Percentiles rank a stretch among this genome's conserved stretches.
phyloP scores from a whole-genome alignment of 768 basidiomycete species.

The Suillus clintonianus region DNA sequence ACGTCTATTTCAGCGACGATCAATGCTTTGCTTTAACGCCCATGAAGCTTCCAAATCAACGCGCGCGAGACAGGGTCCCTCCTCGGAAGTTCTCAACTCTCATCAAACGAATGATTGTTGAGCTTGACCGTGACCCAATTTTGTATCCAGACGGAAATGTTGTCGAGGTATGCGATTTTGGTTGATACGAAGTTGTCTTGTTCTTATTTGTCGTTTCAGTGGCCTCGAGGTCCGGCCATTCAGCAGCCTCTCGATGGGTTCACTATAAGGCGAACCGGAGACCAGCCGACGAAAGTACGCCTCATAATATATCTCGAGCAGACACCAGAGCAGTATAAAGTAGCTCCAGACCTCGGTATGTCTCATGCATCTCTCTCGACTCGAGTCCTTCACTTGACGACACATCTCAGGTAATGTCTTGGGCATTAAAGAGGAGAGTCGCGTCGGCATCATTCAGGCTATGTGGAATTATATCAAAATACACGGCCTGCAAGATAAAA shows the following conservation, averaged over 20 bases:
- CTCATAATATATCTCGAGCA: constrained; percentile 88
- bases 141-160: constrained; percentile 86
- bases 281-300: constrained; percentile 73
- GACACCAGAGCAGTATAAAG: constrained; percentile 82
- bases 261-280: constrained; percentile 79
- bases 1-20: constrained; percentile 22
- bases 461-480: constrained; percentile 94
- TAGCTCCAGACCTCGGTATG: constrained; percentile 73
- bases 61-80: constrained; percentile 60
- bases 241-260: constrained; percentile 82
- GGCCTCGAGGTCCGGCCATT: constrained; percentile 57
- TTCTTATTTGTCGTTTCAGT: constrained; percentile 39
- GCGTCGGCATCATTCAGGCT: constrained; percentile 76
- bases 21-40: background rate
- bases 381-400: constrained; percentile 6
- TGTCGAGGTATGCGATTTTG: constrained; percentile 63
- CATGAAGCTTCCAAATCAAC: constrained; percentile 56
- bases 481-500: constrained; percentile 80
- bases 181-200: background rate
- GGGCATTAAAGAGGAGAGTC: constrained; percentile 82
- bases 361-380: constrained; percentile 6
- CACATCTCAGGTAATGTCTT: constrained; percentile 54
- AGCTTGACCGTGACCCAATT: constrained; percentile 81
- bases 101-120: constrained; percentile 81
- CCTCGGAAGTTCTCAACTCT: constrained; percentile 84